These are phyloP conservation scores for Adansonia madagascariensis DNA, from an alignment of 441 rosid genomes.

Conservation along the genomic window DNA sequence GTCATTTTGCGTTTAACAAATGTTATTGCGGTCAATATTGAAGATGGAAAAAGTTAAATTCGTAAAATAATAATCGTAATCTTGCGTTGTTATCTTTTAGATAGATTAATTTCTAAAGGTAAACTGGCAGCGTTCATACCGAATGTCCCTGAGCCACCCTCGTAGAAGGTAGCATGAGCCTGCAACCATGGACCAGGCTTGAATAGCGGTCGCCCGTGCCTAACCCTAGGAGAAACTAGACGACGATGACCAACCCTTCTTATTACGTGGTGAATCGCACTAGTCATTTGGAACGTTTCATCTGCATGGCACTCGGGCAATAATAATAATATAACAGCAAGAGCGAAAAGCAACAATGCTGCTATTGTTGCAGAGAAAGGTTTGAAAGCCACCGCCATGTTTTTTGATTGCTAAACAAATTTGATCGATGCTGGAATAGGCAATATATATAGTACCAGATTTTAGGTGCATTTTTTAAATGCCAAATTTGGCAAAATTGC, in stretches of 20 bases:
- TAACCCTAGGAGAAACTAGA: neutral
- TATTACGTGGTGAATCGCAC: slow-evolving; percentile 22
- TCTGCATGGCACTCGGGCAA: slow-evolving; percentile 23
- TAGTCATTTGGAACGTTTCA: slow-evolving; percentile 7
- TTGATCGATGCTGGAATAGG: too few species aligned
- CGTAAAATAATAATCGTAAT: too few species aligned
- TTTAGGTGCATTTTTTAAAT: neutral
- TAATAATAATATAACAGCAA: slow-evolving; percentile 7
- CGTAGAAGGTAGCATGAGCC: slow-evolving; percentile 65
- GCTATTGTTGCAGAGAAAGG: too few species aligned
- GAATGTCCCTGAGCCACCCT: slow-evolving; percentile 44
- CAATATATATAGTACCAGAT: too few species aligned
- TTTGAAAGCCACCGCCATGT: too few species aligned
- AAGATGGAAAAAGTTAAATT: too few species aligned
- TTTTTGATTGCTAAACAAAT: neutral
- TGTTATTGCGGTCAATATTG: too few species aligned
- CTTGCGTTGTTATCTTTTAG: too few species aligned
- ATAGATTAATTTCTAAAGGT: neutral
- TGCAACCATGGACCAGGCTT: slow-evolving; percentile 53
- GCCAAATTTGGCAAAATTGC: neutral
- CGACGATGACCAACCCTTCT: slow-evolving; percentile 12
- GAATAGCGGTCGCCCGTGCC: slow-evolving; percentile 35
- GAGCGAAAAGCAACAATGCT: slow-evolving; percentile 21
- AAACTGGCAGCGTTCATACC: slow-evolving; percentile 31
- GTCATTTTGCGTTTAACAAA: too few species aligned